Base-by-base conservation (phyloP, 352 stramenopile genomes). In the Phytophthora tubulina region DNA sequence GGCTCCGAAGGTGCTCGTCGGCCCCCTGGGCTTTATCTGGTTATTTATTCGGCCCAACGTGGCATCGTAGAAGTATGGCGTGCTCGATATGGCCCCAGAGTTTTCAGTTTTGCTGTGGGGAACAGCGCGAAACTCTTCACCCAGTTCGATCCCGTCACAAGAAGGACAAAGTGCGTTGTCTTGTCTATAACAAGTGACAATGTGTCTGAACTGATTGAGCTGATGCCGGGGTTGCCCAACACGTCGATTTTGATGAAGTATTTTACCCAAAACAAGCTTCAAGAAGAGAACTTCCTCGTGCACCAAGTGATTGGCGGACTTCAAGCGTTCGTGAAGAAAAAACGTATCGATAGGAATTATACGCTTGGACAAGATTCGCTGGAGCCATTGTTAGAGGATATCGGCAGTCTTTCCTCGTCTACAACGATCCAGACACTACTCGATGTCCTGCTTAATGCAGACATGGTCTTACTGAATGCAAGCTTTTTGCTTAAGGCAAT, bases 31-130 rank as follows among this genome's bases (percentile, higher is more conserved):
- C 70, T 96, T 1, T 96, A 96, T 61, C 67, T 96, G 53, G 89
- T 94, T 1, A 93, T 96, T 64, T 96, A 94, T 56, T 96, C 89
- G 17, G 89, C 84, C 6, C 85, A 93, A 59, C 85, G 89, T 53
- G 89, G 89, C 0, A 93, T 95, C 51, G 81, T 96, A 30, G 89
- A 96, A 70, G 81, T 96, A 8, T 96, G 87, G 89, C 85, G 89
- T 17, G 85, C 89, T 9, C 85, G 86, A 14, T 94, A 86, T 27
- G 89, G 89, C 8, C 89, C 89, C 8, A 72, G 80, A 3, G 89
- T 96, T 50, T 93, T 88, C 53, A 92, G 78, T 53, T 81, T 93
- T 75, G 84, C 83, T 0, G 84, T 95, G 17, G 89, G 89, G 9
- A 83, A 84, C 50, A 82, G 77, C 31, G 87, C 89, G 4, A 83